Evolutionary conservation across 1,284 basidiomycete species (phyloP).

Genomic region (Ganoderma resinaceum): DNA sequence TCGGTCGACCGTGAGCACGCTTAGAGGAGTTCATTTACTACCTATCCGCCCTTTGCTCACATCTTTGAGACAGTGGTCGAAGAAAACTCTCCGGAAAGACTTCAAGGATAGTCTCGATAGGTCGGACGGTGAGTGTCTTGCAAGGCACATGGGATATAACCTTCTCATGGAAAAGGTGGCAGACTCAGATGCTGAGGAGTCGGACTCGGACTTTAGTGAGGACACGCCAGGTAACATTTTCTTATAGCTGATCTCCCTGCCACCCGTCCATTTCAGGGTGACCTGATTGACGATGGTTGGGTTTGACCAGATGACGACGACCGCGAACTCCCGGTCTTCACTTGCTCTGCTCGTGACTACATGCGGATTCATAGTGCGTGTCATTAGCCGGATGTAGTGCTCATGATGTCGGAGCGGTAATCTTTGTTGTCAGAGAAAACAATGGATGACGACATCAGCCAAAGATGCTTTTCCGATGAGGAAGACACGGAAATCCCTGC

Average conservation of each 20-base stretch:
- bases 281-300: background rate
- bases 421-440: background rate
- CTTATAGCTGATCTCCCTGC: too few species aligned
- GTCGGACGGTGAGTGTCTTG: background rate
- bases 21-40: background rate
- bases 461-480: background rate
- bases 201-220: background rate
- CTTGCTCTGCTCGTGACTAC: background rate
- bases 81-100: background rate
- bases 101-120: background rate
- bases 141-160: background rate
- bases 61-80: background rate
- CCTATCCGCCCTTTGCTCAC: too few species aligned
- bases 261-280: too few species aligned
- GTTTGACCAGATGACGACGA: background rate
- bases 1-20: background rate
- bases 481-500: constrained; percentile 11
- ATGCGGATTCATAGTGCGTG: background rate
- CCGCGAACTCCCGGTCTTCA: background rate
- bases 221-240: background rate
- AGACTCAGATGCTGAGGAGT: background rate
- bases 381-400: too few species aligned
- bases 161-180: background rate
- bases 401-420: too few species aligned
- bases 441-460: background rate